Conservation (phyloP, 2,329 filamentous ascomycete genomes). For the Aspergillus sp. region DNA sequence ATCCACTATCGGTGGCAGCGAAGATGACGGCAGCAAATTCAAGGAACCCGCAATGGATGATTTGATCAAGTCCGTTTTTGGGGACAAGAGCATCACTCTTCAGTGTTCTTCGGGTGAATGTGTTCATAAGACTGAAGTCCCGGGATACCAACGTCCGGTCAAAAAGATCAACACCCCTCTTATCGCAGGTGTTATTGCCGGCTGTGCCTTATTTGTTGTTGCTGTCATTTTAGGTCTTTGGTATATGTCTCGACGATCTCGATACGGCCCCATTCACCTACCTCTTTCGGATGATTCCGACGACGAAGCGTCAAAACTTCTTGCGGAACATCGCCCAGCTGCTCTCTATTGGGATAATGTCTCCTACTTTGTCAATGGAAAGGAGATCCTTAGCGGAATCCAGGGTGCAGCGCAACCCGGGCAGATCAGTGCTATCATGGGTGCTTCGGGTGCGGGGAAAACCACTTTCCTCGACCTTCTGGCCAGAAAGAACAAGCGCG, state of each 20-base stretch:
- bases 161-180: constrained; percentile 97
- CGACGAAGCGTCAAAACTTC: constrained; percentile 80
- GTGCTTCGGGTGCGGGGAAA: constrained; percentile 94
- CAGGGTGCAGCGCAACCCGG: constrained; percentile 87
- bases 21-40: constrained; percentile 75
- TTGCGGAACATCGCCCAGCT: constrained; percentile 88
- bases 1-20: constrained; percentile 54
- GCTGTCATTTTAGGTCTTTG: constrained; percentile 78
- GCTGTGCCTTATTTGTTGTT: constrained; percentile 82
- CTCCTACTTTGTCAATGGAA: constrained; percentile 82
- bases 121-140: constrained; percentile 86
- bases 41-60: constrained; percentile 90
- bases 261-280: constrained; percentile 67
- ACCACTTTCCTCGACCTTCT: constrained; percentile 96
- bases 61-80: constrained; percentile 83
- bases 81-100: constrained; percentile 83
- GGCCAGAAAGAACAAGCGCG: constrained; percentile 94
- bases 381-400: constrained; percentile 76
- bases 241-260: constrained; percentile 77
- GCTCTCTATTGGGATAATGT: constrained; percentile 86
- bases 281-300: constrained; percentile 80
- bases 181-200: constrained; percentile 90
- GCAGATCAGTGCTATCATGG: constrained; percentile 98
- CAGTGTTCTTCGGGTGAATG: constrained; percentile 86
- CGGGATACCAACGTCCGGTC: constrained; percentile 82